Evolutionary conservation across 805 yeast species (phyloP), one percentile per base, ranked within the genome.

Genomic region (Wickerhamiella parazyma): DNA sequence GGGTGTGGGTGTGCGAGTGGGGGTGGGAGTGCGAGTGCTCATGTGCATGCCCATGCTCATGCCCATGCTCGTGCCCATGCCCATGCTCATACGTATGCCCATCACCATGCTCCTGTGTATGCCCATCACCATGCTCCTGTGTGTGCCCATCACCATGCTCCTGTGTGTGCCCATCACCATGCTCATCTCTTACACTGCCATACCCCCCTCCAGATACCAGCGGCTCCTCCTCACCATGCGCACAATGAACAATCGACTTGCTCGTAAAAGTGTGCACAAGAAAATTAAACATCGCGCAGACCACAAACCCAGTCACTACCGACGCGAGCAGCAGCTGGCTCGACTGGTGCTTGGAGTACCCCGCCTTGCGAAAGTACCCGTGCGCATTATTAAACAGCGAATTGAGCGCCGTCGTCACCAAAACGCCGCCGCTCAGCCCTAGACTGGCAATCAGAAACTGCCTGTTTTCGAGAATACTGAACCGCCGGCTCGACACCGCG

Each of bases 171-270:
- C 29, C 33, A 22, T 44, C 48, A n/a, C 36, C 44, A 33, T 51
- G 49, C 6, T 49, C 48, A 38, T 56, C 54, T 20, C 38, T 41
- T 45, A 45, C 53, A 33, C 44, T 44, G 35, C 49, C 38, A 19
- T 42, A 50, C 18, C 50, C 51, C 12, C 49, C 51, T 10, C 16
- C 26, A 12, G 8, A 6, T 8, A 5, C 24, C 24, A 21, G 24
- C 24, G 24, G 24, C 24, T 33, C 53, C 8, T 46, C 60, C 10
- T 62, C 70, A 10, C 66, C 75, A 54, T 86, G 95, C 12, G 75
- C 80, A 61, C 95, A 86, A 56, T 86, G 95, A 0, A 87, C 81
- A 26, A 87, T 72, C 25, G 87, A 77, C 57, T 83, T 83, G 41
- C 89, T 75, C 0, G 96, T 83, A 42, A 77, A 60, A 28, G 74